These are phyloP conservation scores for Aspergillus vadensis DNA, from an alignment of 2,329 filamentous ascomycete genomes.

Conservation along the genomic window DNA sequence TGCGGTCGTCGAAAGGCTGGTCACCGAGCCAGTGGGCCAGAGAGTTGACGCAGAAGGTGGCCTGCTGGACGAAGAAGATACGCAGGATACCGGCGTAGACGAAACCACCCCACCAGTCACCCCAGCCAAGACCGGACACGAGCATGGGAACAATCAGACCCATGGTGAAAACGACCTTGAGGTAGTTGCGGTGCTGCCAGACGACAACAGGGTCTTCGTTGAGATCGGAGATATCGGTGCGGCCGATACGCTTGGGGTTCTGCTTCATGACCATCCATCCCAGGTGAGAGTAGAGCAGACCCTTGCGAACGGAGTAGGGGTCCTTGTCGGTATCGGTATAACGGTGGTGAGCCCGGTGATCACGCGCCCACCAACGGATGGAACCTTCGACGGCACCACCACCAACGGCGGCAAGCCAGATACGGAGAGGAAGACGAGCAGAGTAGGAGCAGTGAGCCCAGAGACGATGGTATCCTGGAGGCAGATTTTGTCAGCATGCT, in stretches of 20 bases:
- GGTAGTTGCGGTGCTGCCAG: constrained; percentile 85
- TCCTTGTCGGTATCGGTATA: constrained; percentile 94
- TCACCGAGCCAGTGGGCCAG: constrained; percentile 89
- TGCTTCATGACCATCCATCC: constrained; percentile 95
- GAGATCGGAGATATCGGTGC: constrained; percentile 83
- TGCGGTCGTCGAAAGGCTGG: constrained; percentile 89
- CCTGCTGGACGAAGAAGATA: constrained; percentile 88
- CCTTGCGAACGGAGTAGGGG: constrained; percentile 88
- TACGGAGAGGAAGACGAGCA: constrained; percentile 71
- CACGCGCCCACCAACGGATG: constrained; percentile 85
- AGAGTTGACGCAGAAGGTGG: constrained; percentile 91
- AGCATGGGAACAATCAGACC: constrained; percentile 73
- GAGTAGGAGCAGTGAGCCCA: constrained; percentile 88
- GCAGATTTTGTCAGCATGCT: constrained; percentile 10
- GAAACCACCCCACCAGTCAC: constrained; percentile 79
- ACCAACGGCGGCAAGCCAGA: constrained; percentile 79
- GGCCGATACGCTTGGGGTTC: constrained; percentile 84
- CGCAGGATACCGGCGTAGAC: constrained; percentile 83
- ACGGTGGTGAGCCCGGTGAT: constrained; percentile 84
- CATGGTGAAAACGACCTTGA: constrained; percentile 78
- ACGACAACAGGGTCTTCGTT: constrained; percentile 84
- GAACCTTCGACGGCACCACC: constrained; percentile 84
- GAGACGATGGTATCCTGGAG: constrained; percentile 71
- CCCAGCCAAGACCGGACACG: constrained; percentile 76
- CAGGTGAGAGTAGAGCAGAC: constrained; percentile 78